phyloP scores from a whole-genome alignment of 768 basidiomycete species.

The Dentipellis fragilis region DNA sequence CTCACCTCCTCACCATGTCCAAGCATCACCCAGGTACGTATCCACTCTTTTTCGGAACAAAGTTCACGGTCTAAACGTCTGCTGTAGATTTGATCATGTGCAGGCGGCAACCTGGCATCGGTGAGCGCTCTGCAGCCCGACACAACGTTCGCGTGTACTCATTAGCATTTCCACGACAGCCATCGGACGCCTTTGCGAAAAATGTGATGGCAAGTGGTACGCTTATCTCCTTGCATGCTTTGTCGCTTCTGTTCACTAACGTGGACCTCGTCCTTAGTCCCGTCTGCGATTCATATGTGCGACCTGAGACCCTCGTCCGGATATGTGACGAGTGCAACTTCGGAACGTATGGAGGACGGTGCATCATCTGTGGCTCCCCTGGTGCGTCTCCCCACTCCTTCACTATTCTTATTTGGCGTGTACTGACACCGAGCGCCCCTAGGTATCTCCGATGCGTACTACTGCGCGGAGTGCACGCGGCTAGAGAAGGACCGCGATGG shows the following conservation, averaged over 20 bases:
- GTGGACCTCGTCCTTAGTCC: slow-evolving; percentile 42
- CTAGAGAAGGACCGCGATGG: slow-evolving; percentile 97
- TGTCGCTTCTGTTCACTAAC: not conserved
- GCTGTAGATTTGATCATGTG: slow-evolving; percentile 94
- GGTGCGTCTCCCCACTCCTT: slow-evolving; percentile 37
- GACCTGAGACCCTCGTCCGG: slow-evolving; percentile 94
- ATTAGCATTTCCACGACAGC: slow-evolving; percentile 36
- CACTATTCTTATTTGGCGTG: not conserved
- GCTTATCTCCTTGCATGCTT: slow-evolving; percentile 16
- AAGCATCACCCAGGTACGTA: not conserved
- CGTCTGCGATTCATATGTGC: slow-evolving; percentile 97
- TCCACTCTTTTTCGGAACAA: not conserved
- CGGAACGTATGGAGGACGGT: slow-evolving; percentile 93
- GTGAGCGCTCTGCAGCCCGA: slow-evolving; percentile 31
- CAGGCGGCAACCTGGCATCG: slow-evolving; percentile 93
- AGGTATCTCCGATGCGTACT: slow-evolving; percentile 99
- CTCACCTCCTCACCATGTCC: not conserved
- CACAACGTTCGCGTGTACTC: not conserved
- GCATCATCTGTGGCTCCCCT: slow-evolving; percentile 95
- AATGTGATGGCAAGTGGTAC: slow-evolving; percentile 99
- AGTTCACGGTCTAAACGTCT: not conserved
- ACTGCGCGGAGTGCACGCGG: slow-evolving; percentile 95
- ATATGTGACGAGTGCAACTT: slow-evolving; percentile 99
- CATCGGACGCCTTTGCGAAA: slow-evolving; percentile 96
- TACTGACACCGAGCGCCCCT: not conserved